Evolutionary conservation across 1,139 yeast species (phyloP).

Genomic region (Martiniozyma asiatica): DNA sequence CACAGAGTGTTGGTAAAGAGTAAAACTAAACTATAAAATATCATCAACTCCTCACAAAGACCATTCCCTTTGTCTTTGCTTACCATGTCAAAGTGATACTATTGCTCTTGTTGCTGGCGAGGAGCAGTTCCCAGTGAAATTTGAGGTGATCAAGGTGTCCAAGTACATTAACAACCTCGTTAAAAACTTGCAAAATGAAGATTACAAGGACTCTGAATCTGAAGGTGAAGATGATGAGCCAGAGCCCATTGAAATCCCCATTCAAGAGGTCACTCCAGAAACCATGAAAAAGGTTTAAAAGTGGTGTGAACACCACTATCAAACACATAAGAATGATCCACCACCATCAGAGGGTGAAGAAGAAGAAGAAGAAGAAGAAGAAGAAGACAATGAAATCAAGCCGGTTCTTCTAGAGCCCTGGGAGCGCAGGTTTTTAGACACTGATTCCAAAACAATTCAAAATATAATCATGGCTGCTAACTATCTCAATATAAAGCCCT

Average conservation of each 20-base stretch:
- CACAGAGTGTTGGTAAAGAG: no score
- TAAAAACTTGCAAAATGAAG: constrained; percentile 46
- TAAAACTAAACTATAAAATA: no score
- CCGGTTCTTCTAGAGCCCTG: constrained; percentile 75
- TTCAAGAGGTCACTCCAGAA: constrained; percentile 68
- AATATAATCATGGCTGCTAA: constrained; percentile 91
- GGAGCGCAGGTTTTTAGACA: constrained; percentile 88
- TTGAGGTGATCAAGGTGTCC: constrained; percentile 74
- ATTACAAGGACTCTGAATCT: constrained; percentile 28
- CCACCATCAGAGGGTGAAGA: constrained; percentile 5
- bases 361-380: constrained; percentile 23
- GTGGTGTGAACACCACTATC: constrained; percentile 79
- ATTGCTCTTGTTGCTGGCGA: no score
- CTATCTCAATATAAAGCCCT: constrained; percentile 83
- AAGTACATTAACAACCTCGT: constrained; percentile 75
- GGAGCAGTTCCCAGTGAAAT: constrained; percentile 56
- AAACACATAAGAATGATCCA: constrained; percentile 30
- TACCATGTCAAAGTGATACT: no score
- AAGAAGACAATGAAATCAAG: constrained; percentile 44
- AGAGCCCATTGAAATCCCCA: constrained; percentile 63
- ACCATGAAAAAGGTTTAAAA: constrained; percentile 82
- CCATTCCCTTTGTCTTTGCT: no score
- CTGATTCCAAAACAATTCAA: constrained; percentile 91
- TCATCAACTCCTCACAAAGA: no score
- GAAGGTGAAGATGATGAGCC: constrained; percentile 31